Conservation (phyloP, 768 basidiomycete species). For the Hypsizygus marmoreus region DNA sequence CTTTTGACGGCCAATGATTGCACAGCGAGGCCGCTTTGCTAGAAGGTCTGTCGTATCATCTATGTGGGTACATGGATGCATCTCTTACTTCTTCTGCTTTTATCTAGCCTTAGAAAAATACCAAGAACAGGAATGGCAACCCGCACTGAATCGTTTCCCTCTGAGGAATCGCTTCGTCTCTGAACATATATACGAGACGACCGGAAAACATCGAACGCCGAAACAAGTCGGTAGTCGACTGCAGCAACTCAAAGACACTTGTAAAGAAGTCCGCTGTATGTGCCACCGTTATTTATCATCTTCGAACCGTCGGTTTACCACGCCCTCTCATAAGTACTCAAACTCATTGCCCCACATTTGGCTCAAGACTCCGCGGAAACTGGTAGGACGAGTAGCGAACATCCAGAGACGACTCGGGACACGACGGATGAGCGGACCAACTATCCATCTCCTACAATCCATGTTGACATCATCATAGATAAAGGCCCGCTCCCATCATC, state of each 20-base stretch:
- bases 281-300: background rate
- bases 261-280: conserved; percentile 44
- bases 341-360: conserved; percentile 24
- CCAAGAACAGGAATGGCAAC: conserved; percentile 48
- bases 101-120: conserved; percentile 49
- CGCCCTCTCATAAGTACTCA: conserved; percentile 23
- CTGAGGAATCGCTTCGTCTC: conserved; percentile 65
- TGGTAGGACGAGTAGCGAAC: no score
- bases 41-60: conserved; percentile 39
- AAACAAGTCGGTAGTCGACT: conserved; percentile 63
- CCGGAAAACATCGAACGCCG: conserved; percentile 53
- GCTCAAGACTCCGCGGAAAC: conserved; percentile 11
- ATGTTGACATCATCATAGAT: no score
- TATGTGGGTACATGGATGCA: background rate
- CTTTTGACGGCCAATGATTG: background rate
- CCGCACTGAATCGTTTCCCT: conserved; percentile 52
- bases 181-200: conserved; percentile 52
- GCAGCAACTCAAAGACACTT: conserved; percentile 56
- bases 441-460: no score
- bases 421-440: no score
- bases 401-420: no score
- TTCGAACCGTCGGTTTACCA: background rate
- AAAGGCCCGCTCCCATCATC: no score
- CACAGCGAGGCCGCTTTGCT: conserved; percentile 51
- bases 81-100: background rate